These are phyloP conservation scores for Barnettozyma wickerhamii DNA, from an alignment of 805 yeast genomes.

Conservation along the genomic window DNA sequence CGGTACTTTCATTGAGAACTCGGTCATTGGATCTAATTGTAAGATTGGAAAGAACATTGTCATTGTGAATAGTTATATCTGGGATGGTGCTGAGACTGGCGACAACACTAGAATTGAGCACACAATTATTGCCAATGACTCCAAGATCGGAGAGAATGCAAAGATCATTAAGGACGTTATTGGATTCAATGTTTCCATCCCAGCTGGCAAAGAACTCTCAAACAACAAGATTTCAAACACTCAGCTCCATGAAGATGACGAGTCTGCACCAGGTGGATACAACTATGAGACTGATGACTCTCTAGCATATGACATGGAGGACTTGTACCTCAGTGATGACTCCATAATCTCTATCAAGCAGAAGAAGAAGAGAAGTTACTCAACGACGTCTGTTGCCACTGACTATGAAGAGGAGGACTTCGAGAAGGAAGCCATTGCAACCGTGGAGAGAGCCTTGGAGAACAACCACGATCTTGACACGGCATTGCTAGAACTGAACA, in stretches of 20 bases:
- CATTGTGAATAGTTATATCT: constrained; percentile 73
- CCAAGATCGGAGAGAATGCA: constrained; percentile 49
- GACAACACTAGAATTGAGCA: constrained; percentile 56
- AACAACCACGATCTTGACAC: constrained; percentile 92
- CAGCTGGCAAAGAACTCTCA: constrained; percentile 20
- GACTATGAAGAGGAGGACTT: constrained; percentile 73
- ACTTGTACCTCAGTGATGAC: constrained; percentile 51
- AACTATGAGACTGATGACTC: constrained; percentile 34
- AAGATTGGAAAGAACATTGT: constrained; percentile 73
- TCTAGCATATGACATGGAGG: constrained; percentile 41
- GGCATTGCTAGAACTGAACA: constrained; percentile 86
- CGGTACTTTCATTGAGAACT: constrained; percentile 56
- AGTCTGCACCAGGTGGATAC: constrained; percentile 26
- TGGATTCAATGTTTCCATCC: constrained; percentile 71
- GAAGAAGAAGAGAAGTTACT: constrained; percentile 42
- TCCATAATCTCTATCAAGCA: constrained; percentile 47
- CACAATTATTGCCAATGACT: constrained; percentile 68
- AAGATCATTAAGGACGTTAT: constrained; percentile 65
- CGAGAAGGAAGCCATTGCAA: constrained; percentile 85
- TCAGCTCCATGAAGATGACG: constrained; percentile 17
- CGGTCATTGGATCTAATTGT: constrained; percentile 85
- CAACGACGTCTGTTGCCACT: constrained; percentile 38
- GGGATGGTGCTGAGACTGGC: constrained; percentile 77
- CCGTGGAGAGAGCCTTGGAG: constrained; percentile 87
- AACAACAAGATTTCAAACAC: constrained; percentile 9